phyloP scores from a whole-genome alignment of 2,329 filamentous ascomycete species.

The Stagonosporopsis tanaceti region DNA sequence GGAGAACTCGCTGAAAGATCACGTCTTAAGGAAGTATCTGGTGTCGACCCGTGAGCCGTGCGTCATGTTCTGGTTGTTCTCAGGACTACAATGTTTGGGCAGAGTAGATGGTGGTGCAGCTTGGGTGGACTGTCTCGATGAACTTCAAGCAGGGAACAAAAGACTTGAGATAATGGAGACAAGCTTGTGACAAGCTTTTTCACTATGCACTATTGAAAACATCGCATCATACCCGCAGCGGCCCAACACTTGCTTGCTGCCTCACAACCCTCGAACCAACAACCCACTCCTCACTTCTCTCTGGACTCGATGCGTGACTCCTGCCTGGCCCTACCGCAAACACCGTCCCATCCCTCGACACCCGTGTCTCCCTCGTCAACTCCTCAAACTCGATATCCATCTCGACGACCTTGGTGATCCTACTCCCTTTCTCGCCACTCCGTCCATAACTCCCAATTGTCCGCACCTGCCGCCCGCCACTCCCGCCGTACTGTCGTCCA shows the following conservation, averaged over 20 bases:
- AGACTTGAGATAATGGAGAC: not conserved
- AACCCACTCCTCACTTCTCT: conserved; percentile 4
- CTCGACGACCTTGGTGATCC: conserved; percentile 13
- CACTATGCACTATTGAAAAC: not conserved
- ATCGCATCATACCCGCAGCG: not conserved
- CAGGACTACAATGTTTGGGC: too few relatives aligned
- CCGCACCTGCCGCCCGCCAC: not conserved
- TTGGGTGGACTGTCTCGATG: too few relatives aligned
- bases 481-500: not conserved
- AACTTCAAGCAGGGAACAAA: not conserved
- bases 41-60: too few relatives aligned
- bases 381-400: conserved; percentile 23
- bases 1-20: too few relatives aligned
- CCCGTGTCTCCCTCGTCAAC: conserved; percentile 15
- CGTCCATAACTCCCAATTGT: conserved; percentile 8
- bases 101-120: too few relatives aligned
- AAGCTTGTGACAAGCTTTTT: not conserved
- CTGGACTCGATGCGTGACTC: conserved; percentile 2
- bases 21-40: too few relatives aligned
- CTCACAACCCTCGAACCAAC: not conserved
- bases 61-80: too few relatives aligned
- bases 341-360: not conserved
- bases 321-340: not conserved
- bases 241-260: conserved; percentile 1
- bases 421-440: not conserved